Percentiles rank a stretch among this genome's conserved stretches.
These are phyloP conservation scores for Penstemon barbatus DNA, from an alignment of 257 asterid genomes.

Conservation along the genomic window DNA sequence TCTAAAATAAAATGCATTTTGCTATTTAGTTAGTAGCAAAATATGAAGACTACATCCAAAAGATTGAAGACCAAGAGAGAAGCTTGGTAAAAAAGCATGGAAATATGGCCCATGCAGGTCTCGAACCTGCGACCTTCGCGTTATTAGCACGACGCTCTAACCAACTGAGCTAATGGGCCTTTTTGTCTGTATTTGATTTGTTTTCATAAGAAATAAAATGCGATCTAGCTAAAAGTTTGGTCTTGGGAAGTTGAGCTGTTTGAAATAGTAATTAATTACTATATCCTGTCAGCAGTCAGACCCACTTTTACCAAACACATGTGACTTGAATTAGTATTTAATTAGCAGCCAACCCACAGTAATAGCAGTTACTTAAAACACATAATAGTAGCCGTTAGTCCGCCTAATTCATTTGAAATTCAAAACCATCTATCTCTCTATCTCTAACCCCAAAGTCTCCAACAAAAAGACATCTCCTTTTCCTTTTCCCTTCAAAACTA, in stretches of 20 bases:
- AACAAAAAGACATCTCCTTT: not conserved
- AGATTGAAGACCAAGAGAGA: too few species aligned
- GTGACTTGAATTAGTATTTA: not conserved
- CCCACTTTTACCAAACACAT: conserved; percentile 27
- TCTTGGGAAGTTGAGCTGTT: conserved; percentile 3
- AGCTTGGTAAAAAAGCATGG: too few species aligned
- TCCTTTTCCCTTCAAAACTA: not conserved
- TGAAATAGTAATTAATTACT: not conserved
- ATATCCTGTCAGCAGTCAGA: not conserved
- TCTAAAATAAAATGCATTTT: too few species aligned
- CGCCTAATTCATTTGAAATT: conserved; percentile 41
- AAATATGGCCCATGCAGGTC: conserved; percentile 32
- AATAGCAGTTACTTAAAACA: not conserved
- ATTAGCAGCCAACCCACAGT: not conserved
- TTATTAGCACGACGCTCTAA: conserved; percentile 42
- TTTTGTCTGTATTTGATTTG: too few species aligned
- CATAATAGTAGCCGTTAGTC: conserved; percentile 26
- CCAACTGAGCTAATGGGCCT: conserved; percentile 38
- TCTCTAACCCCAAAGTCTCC: not conserved
- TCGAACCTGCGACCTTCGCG: conserved; percentile 38
- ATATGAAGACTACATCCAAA: too few species aligned
- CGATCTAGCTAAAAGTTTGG: not conserved
- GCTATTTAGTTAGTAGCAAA: too few species aligned
- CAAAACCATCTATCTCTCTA: conserved; percentile 21
- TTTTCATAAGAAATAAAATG: not conserved